A percentile compares a stretch with the other conserved stretches of the same genome.
Conservation (phyloP, 495 filamentous ascomycete genomes). For the Rostrohypoxylon terebratum region DNA sequence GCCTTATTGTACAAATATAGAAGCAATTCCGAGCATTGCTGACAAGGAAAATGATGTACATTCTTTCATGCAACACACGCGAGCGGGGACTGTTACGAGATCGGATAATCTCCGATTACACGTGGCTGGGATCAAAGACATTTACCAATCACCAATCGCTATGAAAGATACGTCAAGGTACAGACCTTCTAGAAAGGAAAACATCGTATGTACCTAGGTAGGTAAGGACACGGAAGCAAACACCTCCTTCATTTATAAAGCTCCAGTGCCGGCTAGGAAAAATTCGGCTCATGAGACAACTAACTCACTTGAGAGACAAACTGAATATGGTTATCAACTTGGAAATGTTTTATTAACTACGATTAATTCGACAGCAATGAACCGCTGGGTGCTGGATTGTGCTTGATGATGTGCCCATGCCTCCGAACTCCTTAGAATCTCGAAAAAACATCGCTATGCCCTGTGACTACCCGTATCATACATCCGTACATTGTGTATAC, state of each 20-base stretch:
- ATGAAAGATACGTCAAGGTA: neutral
- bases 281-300: neutral
- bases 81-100: neutral
- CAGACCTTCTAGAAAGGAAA: conserved; percentile 24
- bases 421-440: conserved; percentile 16
- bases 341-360: conserved; percentile 36
- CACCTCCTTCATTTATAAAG: neutral
- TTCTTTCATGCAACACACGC: neutral
- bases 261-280: neutral
- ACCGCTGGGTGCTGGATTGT: conserved; percentile 16
- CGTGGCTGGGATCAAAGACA: conserved; percentile 12
- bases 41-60: neutral
- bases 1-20: conserved; percentile 1
- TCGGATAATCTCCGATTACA: conserved; percentile 25
- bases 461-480: conserved; percentile 35
- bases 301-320: neutral
- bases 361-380: conserved; percentile 36
- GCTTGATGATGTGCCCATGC: neutral
- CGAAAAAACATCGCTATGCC: conserved; percentile 45
- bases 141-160: neutral
- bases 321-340: conserved; percentile 7
- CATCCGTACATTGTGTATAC: conserved; percentile 40
- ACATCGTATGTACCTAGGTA: neutral
- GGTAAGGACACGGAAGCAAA: neutral
- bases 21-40: neutral